Conservation (phyloP, 192 early-diverging fungal species). For the Mortierella alpina region DNA sequence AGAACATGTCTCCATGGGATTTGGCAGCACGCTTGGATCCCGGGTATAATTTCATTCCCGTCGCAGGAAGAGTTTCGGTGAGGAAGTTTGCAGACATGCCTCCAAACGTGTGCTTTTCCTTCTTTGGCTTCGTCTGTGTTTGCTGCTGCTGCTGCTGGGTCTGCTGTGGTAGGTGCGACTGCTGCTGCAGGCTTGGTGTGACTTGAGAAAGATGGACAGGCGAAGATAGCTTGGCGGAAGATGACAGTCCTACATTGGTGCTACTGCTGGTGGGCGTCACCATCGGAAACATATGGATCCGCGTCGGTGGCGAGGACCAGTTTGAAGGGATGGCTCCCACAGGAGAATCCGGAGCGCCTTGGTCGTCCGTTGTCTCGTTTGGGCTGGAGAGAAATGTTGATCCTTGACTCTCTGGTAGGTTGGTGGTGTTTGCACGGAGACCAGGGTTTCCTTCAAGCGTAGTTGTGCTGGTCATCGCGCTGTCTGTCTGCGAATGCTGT, state of each 20-base stretch:
- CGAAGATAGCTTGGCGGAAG: slow-evolving; percentile 27
- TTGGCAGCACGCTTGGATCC: slow-evolving; percentile 42
- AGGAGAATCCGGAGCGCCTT: slow-evolving; percentile 23
- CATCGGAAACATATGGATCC: slow-evolving; percentile 11
- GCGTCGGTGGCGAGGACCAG: slow-evolving; percentile 38
- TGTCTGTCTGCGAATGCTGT: not conserved
- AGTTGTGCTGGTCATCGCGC: not conserved
- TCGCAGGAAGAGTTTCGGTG: slow-evolving; percentile 37
- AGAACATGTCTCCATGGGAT: slow-evolving; percentile 41
- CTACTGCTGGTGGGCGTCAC: slow-evolving; percentile 33
- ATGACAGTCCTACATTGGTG: slow-evolving; percentile 27
- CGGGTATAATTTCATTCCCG: slow-evolving; percentile 45
- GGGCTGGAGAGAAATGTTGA: slow-evolving; percentile 35
- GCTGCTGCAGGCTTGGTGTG: slow-evolving; percentile 18
- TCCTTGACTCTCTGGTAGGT: slow-evolving; percentile 27
- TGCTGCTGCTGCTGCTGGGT: slow-evolving; percentile 9
- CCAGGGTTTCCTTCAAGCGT: not conserved
- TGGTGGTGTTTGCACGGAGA: not conserved
- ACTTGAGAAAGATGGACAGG: slow-evolving; percentile 31
- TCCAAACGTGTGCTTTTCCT: slow-evolving; percentile 45
- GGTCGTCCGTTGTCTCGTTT: slow-evolving; percentile 5
- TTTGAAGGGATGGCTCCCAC: slow-evolving; percentile 6
- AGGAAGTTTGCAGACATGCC: slow-evolving; percentile 49
- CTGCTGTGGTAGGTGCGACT: slow-evolving; percentile 3
- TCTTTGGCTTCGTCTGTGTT: slow-evolving; percentile 26